A percentile compares a stretch with the other conserved stretches of the same genome.
Evolutionary conservation across 352 stramenopile species (phyloP).

Genomic region (Globisporangium yorkense): DNA sequence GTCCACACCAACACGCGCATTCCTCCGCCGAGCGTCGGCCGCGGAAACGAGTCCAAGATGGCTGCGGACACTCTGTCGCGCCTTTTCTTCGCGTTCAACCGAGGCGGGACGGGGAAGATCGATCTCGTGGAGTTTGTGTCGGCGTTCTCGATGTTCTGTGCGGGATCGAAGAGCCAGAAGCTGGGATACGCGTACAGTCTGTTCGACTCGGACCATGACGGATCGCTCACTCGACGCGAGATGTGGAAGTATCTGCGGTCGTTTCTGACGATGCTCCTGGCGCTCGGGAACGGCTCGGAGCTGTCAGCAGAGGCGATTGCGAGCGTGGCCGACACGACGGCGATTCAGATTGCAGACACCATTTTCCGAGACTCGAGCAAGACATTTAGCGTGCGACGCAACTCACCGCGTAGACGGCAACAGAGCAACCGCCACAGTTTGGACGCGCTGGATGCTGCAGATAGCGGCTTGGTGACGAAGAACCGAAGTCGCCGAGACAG

Average conservation of each 20-base stretch:
- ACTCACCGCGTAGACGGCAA: slow-evolving; percentile 21
- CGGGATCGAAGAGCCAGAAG: slow-evolving; percentile 95
- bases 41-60: slow-evolving; percentile 72
- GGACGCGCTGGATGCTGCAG: slow-evolving; percentile 40
- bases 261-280: slow-evolving; percentile 93
- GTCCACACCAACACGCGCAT: slow-evolving; percentile 52
- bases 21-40: slow-evolving; percentile 51
- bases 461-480: slow-evolving; percentile 30
- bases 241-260: slow-evolving; percentile 92
- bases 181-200: slow-evolving; percentile 85
- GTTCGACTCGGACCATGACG: slow-evolving; percentile 91
- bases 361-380: slow-evolving; percentile 85
- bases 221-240: slow-evolving; percentile 86
- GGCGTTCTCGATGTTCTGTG: slow-evolving; percentile 91
- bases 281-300: slow-evolving; percentile 88
- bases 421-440: slow-evolving; percentile 44
- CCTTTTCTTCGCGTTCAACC: slow-evolving; percentile 86
- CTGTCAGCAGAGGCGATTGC: slow-evolving; percentile 77
- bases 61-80: slow-evolving; percentile 64
- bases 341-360: slow-evolving; percentile 73
- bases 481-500: slow-evolving; percentile 21
- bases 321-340: slow-evolving; percentile 71
- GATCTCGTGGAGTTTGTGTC: slow-evolving; percentile 90
- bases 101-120: slow-evolving; percentile 76
- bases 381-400: slow-evolving; percentile 52